A percentile compares a stretch with the other conserved stretches of the same genome.
phyloP scores from a whole-genome alignment of 257 asterid genomes.

The Leptodermis oblonga region DNA sequence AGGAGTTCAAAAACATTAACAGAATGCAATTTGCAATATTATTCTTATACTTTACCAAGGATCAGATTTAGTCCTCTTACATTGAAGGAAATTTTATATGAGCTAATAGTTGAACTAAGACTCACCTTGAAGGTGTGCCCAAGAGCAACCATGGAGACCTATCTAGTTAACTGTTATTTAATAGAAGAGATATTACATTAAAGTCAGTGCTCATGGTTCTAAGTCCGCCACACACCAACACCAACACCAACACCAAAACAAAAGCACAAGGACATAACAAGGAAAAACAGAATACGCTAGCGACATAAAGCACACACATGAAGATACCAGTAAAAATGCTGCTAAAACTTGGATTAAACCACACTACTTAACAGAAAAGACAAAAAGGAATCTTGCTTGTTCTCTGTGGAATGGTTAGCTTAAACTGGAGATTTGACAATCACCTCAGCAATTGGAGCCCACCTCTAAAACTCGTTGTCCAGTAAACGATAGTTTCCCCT shows the following conservation, averaged over 20 bases:
- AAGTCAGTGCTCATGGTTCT: neutral
- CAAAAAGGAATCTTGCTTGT: conserved; percentile 1
- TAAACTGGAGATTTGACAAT: conserved; percentile 17
- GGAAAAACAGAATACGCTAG: neutral
- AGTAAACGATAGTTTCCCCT: conserved; percentile 46
- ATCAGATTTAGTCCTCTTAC: neutral
- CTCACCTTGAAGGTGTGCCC: neutral
- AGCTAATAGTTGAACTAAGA: neutral
- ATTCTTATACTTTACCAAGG: neutral
- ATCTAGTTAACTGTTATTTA: neutral
- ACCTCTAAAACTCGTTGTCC: conserved; percentile 93
- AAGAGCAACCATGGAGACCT: neutral
- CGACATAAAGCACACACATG: neutral
- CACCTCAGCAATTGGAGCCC: conserved; percentile 53
- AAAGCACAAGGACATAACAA: neutral
- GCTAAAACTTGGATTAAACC: neutral
- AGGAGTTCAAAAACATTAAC: neutral
- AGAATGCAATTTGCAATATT: neutral
- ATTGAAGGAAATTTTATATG: neutral
- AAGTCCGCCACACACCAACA: neutral
- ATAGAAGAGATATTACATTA: neutral
- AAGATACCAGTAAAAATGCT: neutral
- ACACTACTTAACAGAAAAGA: no score
- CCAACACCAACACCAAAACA: neutral
- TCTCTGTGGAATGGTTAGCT: neutral